These are phyloP conservation scores for Pyrrhoderma lamaoense DNA, from an alignment of 1,284 basidiomycete species.

Conservation along the genomic window DNA sequence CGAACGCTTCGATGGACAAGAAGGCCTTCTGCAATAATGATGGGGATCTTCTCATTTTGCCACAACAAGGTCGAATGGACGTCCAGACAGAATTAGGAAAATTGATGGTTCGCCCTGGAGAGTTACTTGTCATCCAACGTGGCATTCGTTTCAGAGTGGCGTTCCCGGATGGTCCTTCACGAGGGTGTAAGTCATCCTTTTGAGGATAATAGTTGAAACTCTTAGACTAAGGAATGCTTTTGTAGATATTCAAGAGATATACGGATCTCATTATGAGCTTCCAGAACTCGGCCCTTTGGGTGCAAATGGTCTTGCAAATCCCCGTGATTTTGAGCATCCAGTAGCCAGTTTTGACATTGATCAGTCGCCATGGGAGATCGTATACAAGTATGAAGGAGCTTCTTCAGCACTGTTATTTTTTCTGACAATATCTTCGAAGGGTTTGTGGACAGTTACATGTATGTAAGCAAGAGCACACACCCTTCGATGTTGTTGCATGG, in stretches of 20 bases:
- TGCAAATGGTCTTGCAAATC: slow-evolving; percentile 52
- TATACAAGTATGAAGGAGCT: slow-evolving; percentile 34
- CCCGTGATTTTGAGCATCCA: slow-evolving; percentile 58
- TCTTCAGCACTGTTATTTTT: slow-evolving; percentile 7
- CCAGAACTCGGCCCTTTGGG: slow-evolving; percentile 65
- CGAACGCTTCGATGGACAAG: slow-evolving; percentile 56
- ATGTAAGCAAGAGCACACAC: slow-evolving; percentile 57
- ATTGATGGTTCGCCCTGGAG: slow-evolving; percentile 59
- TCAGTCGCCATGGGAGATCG: slow-evolving; percentile 44
- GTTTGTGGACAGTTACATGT: slow-evolving; percentile 49
- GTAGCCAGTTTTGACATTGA: slow-evolving; percentile 58
- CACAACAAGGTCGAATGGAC: slow-evolving; percentile 57
- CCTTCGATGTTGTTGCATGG: slow-evolving; percentile 71
- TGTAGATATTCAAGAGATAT: slow-evolving; percentile 53
- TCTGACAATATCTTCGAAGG: slow-evolving; percentile 7
- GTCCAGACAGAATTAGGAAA: slow-evolving; percentile 66
- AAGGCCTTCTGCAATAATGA: slow-evolving; percentile 62
- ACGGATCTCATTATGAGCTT: slow-evolving; percentile 54
- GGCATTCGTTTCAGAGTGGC: slow-evolving; percentile 57
- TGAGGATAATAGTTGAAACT: slow-evolving; percentile 11
- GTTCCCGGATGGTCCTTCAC: slow-evolving; percentile 49
- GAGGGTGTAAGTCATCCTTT: slow-evolving; percentile 36
- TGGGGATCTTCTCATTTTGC: slow-evolving; percentile 63
- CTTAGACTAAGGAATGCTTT: not conserved
- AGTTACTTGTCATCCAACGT: slow-evolving; percentile 56